Percentiles rank a stretch among this genome's conserved stretches.
phyloP scores from a whole-genome alignment of 2,329 filamentous ascomycete genomes.

The Fusarium drepaniforme region DNA sequence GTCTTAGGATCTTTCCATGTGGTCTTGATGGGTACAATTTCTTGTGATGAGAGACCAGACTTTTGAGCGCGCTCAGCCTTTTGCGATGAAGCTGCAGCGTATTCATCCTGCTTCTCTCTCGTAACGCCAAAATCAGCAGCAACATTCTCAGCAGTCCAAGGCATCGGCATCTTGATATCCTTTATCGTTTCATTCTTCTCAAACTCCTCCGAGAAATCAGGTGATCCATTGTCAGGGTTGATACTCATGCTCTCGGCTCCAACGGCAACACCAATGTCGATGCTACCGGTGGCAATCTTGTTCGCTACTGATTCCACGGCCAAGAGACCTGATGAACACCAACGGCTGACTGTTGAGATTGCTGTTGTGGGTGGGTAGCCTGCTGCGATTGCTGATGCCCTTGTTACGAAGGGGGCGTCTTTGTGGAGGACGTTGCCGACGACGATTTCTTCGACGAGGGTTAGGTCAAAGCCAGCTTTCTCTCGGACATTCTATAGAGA shows the following conservation, averaged over 20 bases:
- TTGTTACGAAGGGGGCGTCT: neutral
- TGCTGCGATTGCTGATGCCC: neutral
- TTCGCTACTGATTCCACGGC: neutral
- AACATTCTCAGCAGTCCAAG: neutral
- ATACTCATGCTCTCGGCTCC: neutral
- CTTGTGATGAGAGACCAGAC: neutral
- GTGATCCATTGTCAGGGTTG: neutral
- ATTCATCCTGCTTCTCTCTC: neutral
- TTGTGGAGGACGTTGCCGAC: neutral
- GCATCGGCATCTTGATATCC: neutral
- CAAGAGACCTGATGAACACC: neutral
- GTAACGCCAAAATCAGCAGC: neutral
- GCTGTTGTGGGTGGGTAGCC: neutral
- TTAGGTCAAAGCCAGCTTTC: neutral
- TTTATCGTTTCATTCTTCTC: neutral
- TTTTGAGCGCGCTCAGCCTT: neutral
- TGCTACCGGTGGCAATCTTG: neutral
- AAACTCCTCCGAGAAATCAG: neutral
- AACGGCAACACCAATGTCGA: neutral
- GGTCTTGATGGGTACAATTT: neutral
- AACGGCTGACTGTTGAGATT: neutral
- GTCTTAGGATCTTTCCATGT: neutral
- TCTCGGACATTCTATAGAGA: neutral
- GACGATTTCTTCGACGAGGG: neutral
- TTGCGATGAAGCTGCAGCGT: neutral